phyloP scores from a whole-genome alignment of 1,139 yeast genomes.

The Diutina scorzettiae region DNA sequence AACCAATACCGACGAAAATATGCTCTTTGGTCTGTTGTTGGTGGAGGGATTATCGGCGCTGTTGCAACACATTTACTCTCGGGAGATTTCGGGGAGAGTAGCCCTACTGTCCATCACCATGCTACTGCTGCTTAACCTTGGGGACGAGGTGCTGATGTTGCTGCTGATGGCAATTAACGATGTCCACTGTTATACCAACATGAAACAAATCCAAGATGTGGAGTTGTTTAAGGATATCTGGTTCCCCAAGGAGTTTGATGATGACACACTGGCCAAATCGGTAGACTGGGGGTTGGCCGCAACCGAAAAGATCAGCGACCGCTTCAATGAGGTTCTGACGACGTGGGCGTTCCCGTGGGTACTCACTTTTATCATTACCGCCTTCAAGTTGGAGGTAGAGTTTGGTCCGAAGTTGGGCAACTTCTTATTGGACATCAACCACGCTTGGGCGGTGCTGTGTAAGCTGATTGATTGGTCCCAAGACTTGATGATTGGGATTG shows the following conservation, averaged over 20 bases:
- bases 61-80: conserved; percentile 80
- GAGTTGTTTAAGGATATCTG: conserved; percentile 78
- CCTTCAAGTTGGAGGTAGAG: conserved; percentile 49
- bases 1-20: not conserved
- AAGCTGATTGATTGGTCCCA: conserved; percentile 68
- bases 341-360: conserved; percentile 64
- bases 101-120: conserved; percentile 38
- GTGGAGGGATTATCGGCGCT: conserved; percentile 41
- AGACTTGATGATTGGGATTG: conserved; percentile 49
- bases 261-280: not conserved
- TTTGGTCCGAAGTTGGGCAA: conserved; percentile 79
- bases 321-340: conserved; percentile 39
- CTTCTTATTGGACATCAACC: conserved; percentile 39
- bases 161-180: conserved; percentile 46
- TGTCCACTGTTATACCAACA: conserved; percentile 53
- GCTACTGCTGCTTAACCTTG: conserved; percentile 27
- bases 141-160: conserved; percentile 24
- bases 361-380: conserved; percentile 43
- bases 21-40: not conserved
- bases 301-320: conserved; percentile 27
- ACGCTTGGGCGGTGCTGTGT: conserved; percentile 58
- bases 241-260: conserved; percentile 34
- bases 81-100: conserved; percentile 76
- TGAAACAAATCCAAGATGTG: conserved; percentile 80
- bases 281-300: not conserved